Percentiles rank a stretch among this genome's conserved stretches.
phyloP scores from a whole-genome alignment of 306 rosid species.

The Rosa rugosa region DNA sequence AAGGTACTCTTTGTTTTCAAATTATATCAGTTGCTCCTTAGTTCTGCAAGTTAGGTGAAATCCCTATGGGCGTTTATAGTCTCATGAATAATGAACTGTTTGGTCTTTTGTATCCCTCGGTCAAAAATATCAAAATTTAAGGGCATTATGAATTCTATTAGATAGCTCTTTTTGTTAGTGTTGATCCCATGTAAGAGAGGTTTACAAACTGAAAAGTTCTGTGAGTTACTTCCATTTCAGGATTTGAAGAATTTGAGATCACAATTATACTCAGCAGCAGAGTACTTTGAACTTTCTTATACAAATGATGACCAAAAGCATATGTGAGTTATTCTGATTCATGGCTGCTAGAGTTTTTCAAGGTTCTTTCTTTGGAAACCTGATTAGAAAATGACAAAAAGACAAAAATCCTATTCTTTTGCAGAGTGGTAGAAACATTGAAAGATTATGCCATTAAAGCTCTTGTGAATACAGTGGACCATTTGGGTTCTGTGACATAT shows the following conservation, averaged over 20 bases:
- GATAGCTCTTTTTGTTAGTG: neutral
- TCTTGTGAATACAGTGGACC: conserved; percentile 97
- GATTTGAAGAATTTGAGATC: conserved; percentile 91
- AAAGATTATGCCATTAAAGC: conserved; percentile 97
- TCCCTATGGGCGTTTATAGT: neutral
- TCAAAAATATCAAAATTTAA: neutral
- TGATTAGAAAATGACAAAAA: conserved; percentile 5
- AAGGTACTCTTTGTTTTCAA: conserved; percentile 45
- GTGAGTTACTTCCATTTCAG: conserved; percentile 39
- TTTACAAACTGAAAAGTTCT: conserved; percentile 11
- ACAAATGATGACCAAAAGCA: conserved; percentile 95
- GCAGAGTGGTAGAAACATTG: conserved; percentile 91
- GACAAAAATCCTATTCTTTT: neutral
- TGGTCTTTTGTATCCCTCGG: conserved; percentile 6
- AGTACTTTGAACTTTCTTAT: conserved; percentile 92
- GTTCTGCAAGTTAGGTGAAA: neutral
- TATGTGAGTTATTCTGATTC: conserved; percentile 54
- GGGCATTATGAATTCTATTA: neutral
- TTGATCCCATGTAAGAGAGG: neutral
- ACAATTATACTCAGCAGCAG: conserved; percentile 96
- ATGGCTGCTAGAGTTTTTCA: neutral
- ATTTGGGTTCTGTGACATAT: conserved; percentile 90
- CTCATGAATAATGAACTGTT: neutral
- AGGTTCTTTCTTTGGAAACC: neutral
- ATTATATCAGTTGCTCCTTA: neutral